phyloP scores from a whole-genome alignment of 2,329 filamentous ascomycete species.

The Mariannaea elegans region DNA sequence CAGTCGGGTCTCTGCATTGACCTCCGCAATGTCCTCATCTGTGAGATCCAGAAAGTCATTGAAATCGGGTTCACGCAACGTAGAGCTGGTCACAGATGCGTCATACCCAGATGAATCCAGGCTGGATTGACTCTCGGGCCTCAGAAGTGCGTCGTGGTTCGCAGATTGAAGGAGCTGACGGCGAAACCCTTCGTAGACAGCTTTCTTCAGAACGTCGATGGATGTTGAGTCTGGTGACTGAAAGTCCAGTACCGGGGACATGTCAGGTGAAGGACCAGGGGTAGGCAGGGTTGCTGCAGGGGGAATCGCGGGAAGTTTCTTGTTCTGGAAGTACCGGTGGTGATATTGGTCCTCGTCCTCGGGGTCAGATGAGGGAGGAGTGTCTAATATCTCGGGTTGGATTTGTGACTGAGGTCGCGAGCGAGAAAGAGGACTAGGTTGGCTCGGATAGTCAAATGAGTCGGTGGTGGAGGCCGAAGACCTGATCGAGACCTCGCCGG shows the following conservation, averaged over 20 bases:
- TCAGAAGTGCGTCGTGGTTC: slow-evolving; percentile 36
- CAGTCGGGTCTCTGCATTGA: slow-evolving; percentile 31
- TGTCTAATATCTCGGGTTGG: slow-evolving; percentile 40
- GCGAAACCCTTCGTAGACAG: slow-evolving; percentile 38
- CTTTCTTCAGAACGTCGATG: slow-evolving; percentile 41
- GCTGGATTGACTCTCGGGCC: slow-evolving; percentile 44
- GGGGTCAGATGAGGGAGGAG: slow-evolving; percentile 46
- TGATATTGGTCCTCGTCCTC: slow-evolving; percentile 41
- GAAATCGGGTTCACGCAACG: slow-evolving; percentile 60
- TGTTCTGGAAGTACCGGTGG: slow-evolving; percentile 34
- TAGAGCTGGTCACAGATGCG: slow-evolving; percentile 44
- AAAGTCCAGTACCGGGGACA: slow-evolving; percentile 41
- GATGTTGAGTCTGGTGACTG: slow-evolving; percentile 41
- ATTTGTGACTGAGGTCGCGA: slow-evolving; percentile 36
- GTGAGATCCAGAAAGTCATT: slow-evolving; percentile 63
- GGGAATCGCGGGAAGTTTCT: slow-evolving; percentile 41
- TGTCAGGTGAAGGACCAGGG: slow-evolving; percentile 47
- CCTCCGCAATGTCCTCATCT: slow-evolving; percentile 67
- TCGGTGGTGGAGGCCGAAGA: slow-evolving; percentile 33
- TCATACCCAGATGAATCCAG: slow-evolving; percentile 39
- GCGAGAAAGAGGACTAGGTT: slow-evolving; percentile 38
- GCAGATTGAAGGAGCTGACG: slow-evolving; percentile 39
- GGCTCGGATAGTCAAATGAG: slow-evolving; percentile 35
- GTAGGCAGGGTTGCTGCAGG: slow-evolving; percentile 42
- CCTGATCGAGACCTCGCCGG: slow-evolving; percentile 36